These are phyloP conservation scores for Mycena sp. DNA, from an alignment of 1,284 basidiomycete species.

Conservation along the genomic window DNA sequence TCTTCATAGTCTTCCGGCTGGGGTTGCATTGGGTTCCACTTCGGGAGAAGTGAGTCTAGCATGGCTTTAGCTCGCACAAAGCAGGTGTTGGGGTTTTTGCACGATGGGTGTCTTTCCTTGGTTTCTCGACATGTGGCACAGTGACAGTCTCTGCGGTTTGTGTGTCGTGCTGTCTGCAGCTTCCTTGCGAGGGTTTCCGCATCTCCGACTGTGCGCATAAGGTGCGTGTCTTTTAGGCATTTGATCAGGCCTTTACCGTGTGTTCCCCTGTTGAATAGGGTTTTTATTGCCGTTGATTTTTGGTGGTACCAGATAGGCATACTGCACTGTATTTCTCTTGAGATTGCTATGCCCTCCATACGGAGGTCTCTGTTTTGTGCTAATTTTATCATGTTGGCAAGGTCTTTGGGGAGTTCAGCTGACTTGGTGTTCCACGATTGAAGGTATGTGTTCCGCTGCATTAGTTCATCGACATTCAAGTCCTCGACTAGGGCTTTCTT, in stretches of 20 bases:
- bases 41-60: neutral
- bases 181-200: constrained; percentile 8
- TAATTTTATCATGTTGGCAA: constrained; percentile 21
- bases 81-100: constrained; percentile 1
- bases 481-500: neutral
- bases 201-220: constrained; percentile 24
- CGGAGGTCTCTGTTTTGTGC: constrained; percentile 31
- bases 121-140: neutral
- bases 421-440: constrained; percentile 28
- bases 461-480: neutral
- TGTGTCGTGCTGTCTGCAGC: neutral
- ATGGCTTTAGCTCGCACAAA: neutral
- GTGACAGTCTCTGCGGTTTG: neutral
- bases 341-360: constrained; percentile 27
- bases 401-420: constrained; percentile 24
- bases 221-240: constrained; percentile 33
- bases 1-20: constrained; percentile 25
- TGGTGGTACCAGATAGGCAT: constrained; percentile 41
- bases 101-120: neutral
- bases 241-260: neutral
- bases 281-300: constrained; percentile 2
- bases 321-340: constrained; percentile 10
- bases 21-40: constrained; percentile 7
- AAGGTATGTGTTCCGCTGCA: constrained; percentile 30
- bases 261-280: neutral